A percentile compares a stretch with the other conserved stretches of the same genome.
phyloP scores from a whole-genome alignment of 2,329 filamentous ascomycete genomes.

The Corniculantispora saksenae region DNA sequence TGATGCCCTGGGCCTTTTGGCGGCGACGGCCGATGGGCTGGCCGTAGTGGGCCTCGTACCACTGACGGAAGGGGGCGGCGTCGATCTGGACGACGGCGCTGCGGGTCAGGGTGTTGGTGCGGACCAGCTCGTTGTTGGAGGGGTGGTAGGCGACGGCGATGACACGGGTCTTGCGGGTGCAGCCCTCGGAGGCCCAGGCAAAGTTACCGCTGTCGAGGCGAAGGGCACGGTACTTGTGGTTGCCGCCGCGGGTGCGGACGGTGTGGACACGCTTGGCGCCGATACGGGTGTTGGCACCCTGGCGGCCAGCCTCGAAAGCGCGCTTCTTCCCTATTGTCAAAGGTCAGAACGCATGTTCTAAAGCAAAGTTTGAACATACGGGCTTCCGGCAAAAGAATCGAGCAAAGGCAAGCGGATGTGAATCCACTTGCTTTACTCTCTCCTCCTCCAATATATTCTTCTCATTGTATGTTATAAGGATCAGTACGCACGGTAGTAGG shows the following conservation, averaged over 20 bases:
- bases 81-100: slow-evolving; percentile 98
- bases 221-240: slow-evolving; percentile 99
- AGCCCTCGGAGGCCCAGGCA: slow-evolving; percentile 97
- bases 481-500: slow-evolving; percentile 76
- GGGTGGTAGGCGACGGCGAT: slow-evolving; percentile 98
- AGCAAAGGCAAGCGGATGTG: too few species aligned
- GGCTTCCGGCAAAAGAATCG: slow-evolving; percentile 56
- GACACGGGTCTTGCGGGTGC: slow-evolving; percentile 98
- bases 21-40: slow-evolving; percentile 83
- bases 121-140: slow-evolving; percentile 99
- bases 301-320: slow-evolving; percentile 99
- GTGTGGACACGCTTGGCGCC: slow-evolving; percentile 94
- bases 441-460: slow-evolving; percentile 14
- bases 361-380: slow-evolving; percentile 51
- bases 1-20: slow-evolving; percentile 72
- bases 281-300: slow-evolving; percentile 99
- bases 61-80: slow-evolving; percentile 98
- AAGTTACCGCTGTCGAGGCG: slow-evolving; percentile 99
- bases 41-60: slow-evolving; percentile 99
- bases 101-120: slow-evolving; percentile 99
- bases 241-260: slow-evolving; percentile 95
- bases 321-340: slow-evolving; percentile 81
- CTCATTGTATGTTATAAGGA: slow-evolving; percentile 20
- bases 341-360: slow-evolving; percentile 72
- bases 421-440: too few species aligned